Conservation (phyloP, 2,329 filamentous ascomycete species). For the Trichophyton equinum region DNA sequence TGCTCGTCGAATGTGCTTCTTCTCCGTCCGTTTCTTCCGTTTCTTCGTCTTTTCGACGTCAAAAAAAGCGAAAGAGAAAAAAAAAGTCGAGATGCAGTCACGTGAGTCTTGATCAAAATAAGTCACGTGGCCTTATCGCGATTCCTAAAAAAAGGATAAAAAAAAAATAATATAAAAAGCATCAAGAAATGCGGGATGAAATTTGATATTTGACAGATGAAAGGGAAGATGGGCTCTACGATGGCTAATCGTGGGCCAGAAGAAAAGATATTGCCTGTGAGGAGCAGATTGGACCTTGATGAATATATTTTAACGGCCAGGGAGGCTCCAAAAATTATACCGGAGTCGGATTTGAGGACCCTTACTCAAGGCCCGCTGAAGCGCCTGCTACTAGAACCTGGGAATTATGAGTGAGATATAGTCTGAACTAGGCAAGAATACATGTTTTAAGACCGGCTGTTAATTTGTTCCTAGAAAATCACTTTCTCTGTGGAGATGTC, state of each 20-base stretch:
- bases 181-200: not conserved
- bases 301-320: not conserved
- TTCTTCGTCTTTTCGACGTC: not conserved
- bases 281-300: not conserved
- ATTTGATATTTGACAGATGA: not conserved
- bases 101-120: not conserved
- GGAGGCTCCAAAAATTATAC: not conserved
- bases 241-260: not conserved
- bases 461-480: conserved; percentile 11
- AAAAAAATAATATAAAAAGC: not conserved
- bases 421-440: not conserved
- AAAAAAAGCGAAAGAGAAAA: not conserved
- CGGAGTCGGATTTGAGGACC: conserved; percentile 5
- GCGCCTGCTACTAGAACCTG: conserved; percentile 6
- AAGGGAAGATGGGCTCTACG: not conserved
- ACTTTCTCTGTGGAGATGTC: conserved; percentile 26
- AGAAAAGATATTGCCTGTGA: not conserved
- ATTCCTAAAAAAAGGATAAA: not conserved
- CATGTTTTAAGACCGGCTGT: not conserved
- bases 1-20: conserved; percentile 7
- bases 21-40: not conserved
- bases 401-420: conserved; percentile 9
- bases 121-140: conserved; percentile 1
- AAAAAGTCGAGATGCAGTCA: conserved; percentile 1
- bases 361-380: conserved; percentile 11